phyloP scores from a whole-genome alignment of 768 basidiomycete species.

The Pisolithus tinctorius region DNA sequence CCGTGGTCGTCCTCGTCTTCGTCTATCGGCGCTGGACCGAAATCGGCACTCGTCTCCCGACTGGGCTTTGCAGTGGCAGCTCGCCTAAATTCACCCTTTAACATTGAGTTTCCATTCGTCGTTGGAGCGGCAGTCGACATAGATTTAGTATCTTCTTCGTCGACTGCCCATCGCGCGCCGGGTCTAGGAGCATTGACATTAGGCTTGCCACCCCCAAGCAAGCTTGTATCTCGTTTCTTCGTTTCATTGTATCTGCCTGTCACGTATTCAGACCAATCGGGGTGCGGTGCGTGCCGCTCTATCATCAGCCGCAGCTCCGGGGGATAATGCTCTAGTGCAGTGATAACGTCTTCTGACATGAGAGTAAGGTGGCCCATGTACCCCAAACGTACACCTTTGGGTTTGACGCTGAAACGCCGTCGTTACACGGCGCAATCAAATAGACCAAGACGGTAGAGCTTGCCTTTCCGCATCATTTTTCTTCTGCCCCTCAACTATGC shows the following conservation, averaged over 20 bases:
- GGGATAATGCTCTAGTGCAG: conserved; percentile 83
- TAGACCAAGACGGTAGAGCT: conserved; percentile 11
- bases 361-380: conserved; percentile 97
- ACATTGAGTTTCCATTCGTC: conserved; percentile 17
- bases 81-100: conserved; percentile 55
- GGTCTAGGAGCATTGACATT: conserved; percentile 33
- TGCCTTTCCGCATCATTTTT: conserved; percentile 74
- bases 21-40: conserved; percentile 47
- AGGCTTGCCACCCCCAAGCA: conserved; percentile 85
- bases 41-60: conserved; percentile 56
- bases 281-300: conserved; percentile 60
- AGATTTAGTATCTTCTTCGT: conserved; percentile 46
- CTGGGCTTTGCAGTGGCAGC: conserved; percentile 35
- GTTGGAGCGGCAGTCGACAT: conserved; percentile 11
- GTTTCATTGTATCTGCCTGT: conserved; percentile 80
- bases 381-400: conserved; percentile 75
- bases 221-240: conserved; percentile 69
- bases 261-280: conserved; percentile 88
- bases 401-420: conserved; percentile 44
- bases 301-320: conserved; percentile 64
- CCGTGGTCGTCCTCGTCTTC: conserved; percentile 38
- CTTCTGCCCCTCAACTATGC: conserved; percentile 82
- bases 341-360: conserved; percentile 91
- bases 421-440: conserved; percentile 6
- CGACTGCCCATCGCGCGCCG: conserved; percentile 57